Conservation (phyloP, 2,329 filamentous ascomycete species). For the Sarocladium strictum region DNA sequence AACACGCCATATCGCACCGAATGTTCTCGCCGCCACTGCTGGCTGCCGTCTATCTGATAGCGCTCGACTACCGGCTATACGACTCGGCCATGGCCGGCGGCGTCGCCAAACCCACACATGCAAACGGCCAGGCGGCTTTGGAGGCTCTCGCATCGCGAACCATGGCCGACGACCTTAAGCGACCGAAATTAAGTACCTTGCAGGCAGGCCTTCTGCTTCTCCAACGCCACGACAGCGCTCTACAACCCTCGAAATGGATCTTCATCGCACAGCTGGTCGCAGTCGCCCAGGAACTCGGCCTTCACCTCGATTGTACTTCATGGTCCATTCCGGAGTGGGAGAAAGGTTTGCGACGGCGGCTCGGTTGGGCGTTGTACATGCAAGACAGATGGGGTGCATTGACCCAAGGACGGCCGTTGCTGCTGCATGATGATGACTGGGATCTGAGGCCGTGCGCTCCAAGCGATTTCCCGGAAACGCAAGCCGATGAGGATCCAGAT, state of each 20-base stretch:
- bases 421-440: constrained; percentile 50
- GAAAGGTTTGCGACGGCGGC: neutral
- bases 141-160: constrained; percentile 36
- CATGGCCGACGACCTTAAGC: constrained; percentile 34
- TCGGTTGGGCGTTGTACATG: constrained; percentile 28
- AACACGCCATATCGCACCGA: constrained; percentile 49
- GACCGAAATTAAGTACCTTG: constrained; percentile 49
- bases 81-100: constrained; percentile 38
- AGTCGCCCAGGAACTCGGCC: constrained; percentile 3
- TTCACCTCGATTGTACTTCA: constrained; percentile 5
- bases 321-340: constrained; percentile 8
- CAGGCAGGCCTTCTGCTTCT: constrained; percentile 49
- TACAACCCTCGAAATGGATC: constrained; percentile 7
- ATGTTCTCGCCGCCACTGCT: constrained; percentile 55
- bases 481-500: constrained; percentile 27
- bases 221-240: constrained; percentile 34
- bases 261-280: constrained; percentile 3
- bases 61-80: constrained; percentile 55
- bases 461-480: constrained; percentile 33
- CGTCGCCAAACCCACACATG: constrained; percentile 13
- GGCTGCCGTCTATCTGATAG: constrained; percentile 56
- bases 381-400: constrained; percentile 59
- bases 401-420: constrained; percentile 50
- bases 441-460: constrained; percentile 34
- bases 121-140: constrained; percentile 24